These are phyloP conservation scores for Boletus sp. DNA, from an alignment of 768 basidiomycete genomes.

Conservation along the genomic window DNA sequence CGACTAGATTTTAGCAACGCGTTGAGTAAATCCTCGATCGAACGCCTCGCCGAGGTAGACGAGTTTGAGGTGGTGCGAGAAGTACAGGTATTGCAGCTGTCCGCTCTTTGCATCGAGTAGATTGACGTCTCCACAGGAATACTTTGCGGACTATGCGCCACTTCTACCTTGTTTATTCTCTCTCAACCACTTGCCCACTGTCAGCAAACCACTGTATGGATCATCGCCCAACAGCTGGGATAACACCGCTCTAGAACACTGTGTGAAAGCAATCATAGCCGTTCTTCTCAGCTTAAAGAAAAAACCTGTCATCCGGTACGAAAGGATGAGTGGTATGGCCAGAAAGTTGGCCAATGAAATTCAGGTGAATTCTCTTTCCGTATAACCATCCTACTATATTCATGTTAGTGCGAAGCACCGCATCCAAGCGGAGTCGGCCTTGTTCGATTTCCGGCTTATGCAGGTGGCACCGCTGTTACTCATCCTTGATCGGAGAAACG, in stretches of 20 bases:
- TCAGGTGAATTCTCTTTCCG: constrained; percentile 47
- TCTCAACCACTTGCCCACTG: constrained; percentile 68
- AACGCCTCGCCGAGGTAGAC: constrained; percentile 89
- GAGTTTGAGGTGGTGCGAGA: constrained; percentile 96
- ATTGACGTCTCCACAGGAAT: constrained; percentile 59
- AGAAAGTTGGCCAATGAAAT: constrained; percentile 85
- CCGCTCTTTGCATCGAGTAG: background rate
- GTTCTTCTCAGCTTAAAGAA: constrained; percentile 94
- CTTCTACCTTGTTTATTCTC: constrained; percentile 85
- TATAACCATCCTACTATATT: background rate
- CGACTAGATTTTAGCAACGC: constrained; percentile 90
- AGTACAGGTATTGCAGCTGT: constrained; percentile 69
- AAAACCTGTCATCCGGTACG: constrained; percentile 91
- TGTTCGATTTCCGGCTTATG: constrained; percentile 91
- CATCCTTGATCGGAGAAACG: constrained; percentile 92
- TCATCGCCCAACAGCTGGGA: constrained; percentile 74
- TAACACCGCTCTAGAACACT: constrained; percentile 65
- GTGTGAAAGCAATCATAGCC: constrained; percentile 77
- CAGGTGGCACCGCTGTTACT: constrained; percentile 86
- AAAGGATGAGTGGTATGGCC: constrained; percentile 89
- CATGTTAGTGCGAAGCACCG: constrained; percentile 50
- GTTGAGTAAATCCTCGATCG: constrained; percentile 84
- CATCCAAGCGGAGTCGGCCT: constrained; percentile 71
- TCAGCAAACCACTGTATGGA: constrained; percentile 65
- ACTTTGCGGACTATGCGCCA: constrained; percentile 95